phyloP scores from a whole-genome alignment of 2,329 filamentous ascomycete genomes.

The Penicillium freii region DNA sequence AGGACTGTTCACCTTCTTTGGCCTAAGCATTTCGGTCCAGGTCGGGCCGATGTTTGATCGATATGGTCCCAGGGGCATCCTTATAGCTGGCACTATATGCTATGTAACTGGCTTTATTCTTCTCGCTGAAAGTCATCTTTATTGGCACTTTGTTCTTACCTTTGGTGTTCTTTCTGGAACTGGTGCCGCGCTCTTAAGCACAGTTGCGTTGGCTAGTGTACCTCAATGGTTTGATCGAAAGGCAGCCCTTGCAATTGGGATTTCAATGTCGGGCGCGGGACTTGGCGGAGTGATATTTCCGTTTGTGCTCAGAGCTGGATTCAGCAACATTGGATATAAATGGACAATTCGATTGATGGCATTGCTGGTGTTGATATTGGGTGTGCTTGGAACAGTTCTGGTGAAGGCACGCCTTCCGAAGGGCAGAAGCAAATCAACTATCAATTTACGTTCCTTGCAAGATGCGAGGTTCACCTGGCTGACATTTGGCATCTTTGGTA shows the following conservation, averaged over 20 bases:
- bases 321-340: slow-evolving; percentile 37
- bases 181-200: slow-evolving; percentile 39
- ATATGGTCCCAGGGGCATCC: slow-evolving; percentile 47
- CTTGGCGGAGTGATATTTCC: slow-evolving; percentile 42
- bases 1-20: slow-evolving; percentile 49
- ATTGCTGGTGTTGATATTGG: slow-evolving; percentile 35
- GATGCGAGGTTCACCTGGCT: slow-evolving; percentile 47
- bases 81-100: slow-evolving; percentile 38
- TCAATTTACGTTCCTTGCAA: slow-evolving; percentile 47
- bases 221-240: slow-evolving; percentile 44
- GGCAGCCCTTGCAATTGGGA: slow-evolving; percentile 41
- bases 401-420: slow-evolving; percentile 39
- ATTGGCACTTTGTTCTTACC: slow-evolving; percentile 52
- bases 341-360: slow-evolving; percentile 43
- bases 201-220: slow-evolving; percentile 39
- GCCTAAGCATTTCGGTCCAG: slow-evolving; percentile 47
- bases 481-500: slow-evolving; percentile 46
- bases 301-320: slow-evolving; percentile 35
- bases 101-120: slow-evolving; percentile 47
- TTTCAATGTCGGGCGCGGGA: slow-evolving; percentile 41
- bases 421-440: slow-evolving; percentile 32
- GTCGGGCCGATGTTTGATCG: slow-evolving; percentile 53
- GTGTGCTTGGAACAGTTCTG: slow-evolving; percentile 34
- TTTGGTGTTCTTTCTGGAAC: slow-evolving; percentile 40
- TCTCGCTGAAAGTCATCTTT: slow-evolving; percentile 47